Base-by-base conservation (phyloP, 495 filamentous ascomycete genomes). In the Pyrenula massariospora region DNA sequence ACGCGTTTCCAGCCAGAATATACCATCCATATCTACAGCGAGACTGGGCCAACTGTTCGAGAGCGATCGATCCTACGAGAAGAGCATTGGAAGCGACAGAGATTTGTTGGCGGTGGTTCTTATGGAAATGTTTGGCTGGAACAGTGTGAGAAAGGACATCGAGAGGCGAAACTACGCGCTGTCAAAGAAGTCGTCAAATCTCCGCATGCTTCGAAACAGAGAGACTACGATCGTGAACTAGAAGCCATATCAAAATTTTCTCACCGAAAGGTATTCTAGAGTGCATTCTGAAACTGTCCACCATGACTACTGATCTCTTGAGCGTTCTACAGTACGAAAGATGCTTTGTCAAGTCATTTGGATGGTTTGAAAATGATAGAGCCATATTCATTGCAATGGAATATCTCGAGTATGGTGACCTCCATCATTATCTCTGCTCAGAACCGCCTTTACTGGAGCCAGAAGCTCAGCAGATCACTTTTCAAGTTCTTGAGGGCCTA, bases 221-320 rank as follows among this genome's bases (percentile, higher is more conserved):
- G 67, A 22, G 59, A 68, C 42, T 72, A 68, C 36, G 59, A 57
- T 24, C 61, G 65, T 2, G 73, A 76, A 52, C 53, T 75, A 11
- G 72, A 75, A 59, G 71, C 70, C 8, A 69, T 72, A 49, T 62
- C 63, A 25, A 75, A 70, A 56, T 74, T 77, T 58, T 77, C 72
- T 1, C 68, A 70, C 21, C 25, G 57, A 48, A 67, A 54, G 54
- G 59, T 55, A 47, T 8, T 22, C 8, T 21, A 56, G 15, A 51
- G 53, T n/a, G n/a, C 48, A 15, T n/a, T 2, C 21, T 3, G 3
- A 1, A 15, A 52, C 25, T 42, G 31, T 42, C 15, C 31, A 42
- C 15, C 31, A 42, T 15, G 31, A 15, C 31, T 42, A 15, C 31
- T 42, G 15, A 42, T 42, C 31, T 42, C 31, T 42, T 42, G 15